Percentiles rank a stretch among this genome's conserved stretches.
phyloP scores from a whole-genome alignment of 441 rosid species.

The Pelargonium cotyledonis region DNA sequence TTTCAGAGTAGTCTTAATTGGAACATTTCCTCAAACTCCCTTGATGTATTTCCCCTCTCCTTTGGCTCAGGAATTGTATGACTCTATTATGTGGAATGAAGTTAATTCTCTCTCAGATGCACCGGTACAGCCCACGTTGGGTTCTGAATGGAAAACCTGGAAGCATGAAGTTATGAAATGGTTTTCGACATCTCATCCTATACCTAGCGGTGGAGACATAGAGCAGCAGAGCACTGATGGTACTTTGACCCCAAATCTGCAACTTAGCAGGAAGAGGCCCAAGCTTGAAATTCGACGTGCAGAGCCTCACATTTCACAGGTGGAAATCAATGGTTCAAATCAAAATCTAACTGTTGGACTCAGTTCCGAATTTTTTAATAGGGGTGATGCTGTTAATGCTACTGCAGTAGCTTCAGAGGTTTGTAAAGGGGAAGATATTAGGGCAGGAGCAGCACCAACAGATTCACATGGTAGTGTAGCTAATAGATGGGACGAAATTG shows the following conservation, averaged over 20 bases:
- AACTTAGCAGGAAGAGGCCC: constrained; percentile 65
- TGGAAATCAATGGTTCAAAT: constrained; percentile 38
- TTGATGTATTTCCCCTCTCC: constrained; percentile 11
- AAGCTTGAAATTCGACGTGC: constrained; percentile 97
- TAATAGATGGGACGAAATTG: constrained; percentile 66
- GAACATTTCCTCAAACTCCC: constrained; percentile 4
- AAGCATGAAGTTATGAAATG: constrained; percentile 84
- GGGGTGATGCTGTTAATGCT: constrained; percentile 35
- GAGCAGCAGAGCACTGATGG: constrained; percentile 37
- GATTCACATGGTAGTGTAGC: constrained; percentile 46
- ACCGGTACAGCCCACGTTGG: constrained; percentile 55
- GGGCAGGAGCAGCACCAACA: constrained; percentile 31
- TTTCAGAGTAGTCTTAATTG: background rate
- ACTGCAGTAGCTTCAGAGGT: constrained; percentile 29
- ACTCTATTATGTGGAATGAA: constrained; percentile 73
- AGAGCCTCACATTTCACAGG: constrained; percentile 56
- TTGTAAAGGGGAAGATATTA: constrained; percentile 25
- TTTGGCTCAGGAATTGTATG: constrained; percentile 67
- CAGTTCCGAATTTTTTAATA: constrained; percentile 53
- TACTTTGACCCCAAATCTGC: constrained; percentile 41
- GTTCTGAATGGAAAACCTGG: constrained; percentile 98
- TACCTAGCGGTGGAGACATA: constrained; percentile 34
- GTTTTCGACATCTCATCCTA: constrained; percentile 62
- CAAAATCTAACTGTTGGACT: constrained; percentile 44
- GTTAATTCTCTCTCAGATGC: constrained; percentile 62